Evolutionary conservation across 2,329 filamentous ascomycete species (phyloP).

Genomic region (Fusarium burgessii): DNA sequence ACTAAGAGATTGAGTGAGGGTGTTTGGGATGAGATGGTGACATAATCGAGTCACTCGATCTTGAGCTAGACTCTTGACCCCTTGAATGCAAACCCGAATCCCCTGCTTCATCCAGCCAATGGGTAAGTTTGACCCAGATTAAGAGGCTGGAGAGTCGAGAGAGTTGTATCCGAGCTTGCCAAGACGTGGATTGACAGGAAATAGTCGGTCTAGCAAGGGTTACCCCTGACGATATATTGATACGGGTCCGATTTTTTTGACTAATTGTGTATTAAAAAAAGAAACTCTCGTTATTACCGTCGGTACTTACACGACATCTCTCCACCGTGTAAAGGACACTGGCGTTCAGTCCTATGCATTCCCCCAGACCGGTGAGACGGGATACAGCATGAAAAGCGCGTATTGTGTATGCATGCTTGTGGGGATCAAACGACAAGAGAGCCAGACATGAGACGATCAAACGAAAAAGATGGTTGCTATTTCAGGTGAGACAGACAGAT

Average conservation of each 20-base stretch:
- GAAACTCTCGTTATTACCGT: neutral
- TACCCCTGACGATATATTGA: neutral
- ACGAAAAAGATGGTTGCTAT: neutral
- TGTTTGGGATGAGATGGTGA: neutral
- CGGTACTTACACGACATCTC: neutral
- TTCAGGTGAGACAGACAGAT: conserved; percentile 15
- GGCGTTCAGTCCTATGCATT: conserved; percentile 1
- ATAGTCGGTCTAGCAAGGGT: conserved; percentile 4
- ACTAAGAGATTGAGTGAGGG: neutral
- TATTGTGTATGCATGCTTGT: neutral
- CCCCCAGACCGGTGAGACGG: conserved; percentile 19
- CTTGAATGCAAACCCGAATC: neutral
- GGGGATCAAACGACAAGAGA: neutral
- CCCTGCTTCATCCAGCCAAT: neutral
- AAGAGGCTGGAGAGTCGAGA: neutral
- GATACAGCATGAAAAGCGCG: conserved; percentile 2
- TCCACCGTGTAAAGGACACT: neutral
- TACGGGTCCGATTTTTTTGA: neutral
- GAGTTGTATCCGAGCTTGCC: conserved; percentile 3
- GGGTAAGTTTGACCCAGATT: neutral
- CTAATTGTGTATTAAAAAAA: too few species aligned
- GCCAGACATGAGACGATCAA: neutral
- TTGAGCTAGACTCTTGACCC: neutral
- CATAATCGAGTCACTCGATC: neutral
- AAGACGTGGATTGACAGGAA: conserved; percentile 15